Evolutionary conservation across 2,329 filamentous ascomycete genomes (phyloP), one percentile per base, ranked within the genome.

Genomic region (Colletotrichum orbiculare): DNA sequence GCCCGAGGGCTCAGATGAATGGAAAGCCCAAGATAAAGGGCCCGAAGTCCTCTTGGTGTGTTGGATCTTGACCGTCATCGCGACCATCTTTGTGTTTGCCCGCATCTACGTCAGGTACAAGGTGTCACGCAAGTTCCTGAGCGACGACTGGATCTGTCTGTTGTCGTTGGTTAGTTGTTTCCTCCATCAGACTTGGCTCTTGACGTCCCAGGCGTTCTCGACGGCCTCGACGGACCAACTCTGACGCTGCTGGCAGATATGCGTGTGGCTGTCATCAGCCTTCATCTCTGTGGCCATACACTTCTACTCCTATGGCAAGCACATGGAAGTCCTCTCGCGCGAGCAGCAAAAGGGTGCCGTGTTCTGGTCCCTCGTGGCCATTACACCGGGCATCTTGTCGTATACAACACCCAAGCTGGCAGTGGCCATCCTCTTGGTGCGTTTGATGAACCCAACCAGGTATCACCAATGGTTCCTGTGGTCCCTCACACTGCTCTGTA

Each of bases 341-440:
- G 60, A 73, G 0, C 69, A 81, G 9, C 68, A 77, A 48, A 67
- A 69, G 11, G 69, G 67, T 15, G 72, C 73, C 47, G 70, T 76
- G 17, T 69, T 77, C 47, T 81, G 73, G 67, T 78, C 75, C 6
- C 70, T 77, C n/a, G 67, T 75, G 39, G 75, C 72, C 25, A 81
- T 81, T 64, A 68, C 71, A 2, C 76, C 77, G 2, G 77, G 78
- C 6, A 69, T 81, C 11, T 64, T 78, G 62, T 76, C 77, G 6
- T 81, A 82, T 59, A 73, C 67, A 2, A 57, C 81, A 2, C 80
- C 79, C 5, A 82, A 82, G 69, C 71, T 81, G 11, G 79, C 78
- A 34, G 78, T 80, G 41, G 74, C 79, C 10, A 69, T 73, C 5
- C 72, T 82, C 3, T 71, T 82, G 6, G 72, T 71, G 3, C 74